Conservation (phyloP, 169 alveolate species). For the Cryptosporidium muris region DNA sequence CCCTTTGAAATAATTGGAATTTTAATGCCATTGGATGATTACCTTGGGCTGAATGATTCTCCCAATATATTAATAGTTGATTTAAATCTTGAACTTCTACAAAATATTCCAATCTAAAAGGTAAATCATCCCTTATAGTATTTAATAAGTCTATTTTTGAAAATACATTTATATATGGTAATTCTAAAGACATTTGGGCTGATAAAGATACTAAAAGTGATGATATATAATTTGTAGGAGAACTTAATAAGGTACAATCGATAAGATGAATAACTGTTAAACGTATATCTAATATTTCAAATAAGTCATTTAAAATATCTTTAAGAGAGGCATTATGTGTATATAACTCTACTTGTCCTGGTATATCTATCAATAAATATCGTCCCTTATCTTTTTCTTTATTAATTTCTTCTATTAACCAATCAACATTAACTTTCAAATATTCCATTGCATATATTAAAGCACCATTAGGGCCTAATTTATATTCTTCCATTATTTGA, state of each 20-base stretch:
- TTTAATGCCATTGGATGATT: slow-evolving; percentile 72
- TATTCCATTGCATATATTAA: slow-evolving; percentile 93
- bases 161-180: slow-evolving; percentile 93
- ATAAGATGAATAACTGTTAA: slow-evolving; percentile 84
- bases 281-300: slow-evolving; percentile 77
- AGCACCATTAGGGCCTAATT: slow-evolving; percentile 96
- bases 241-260: slow-evolving; percentile 84
- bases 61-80: slow-evolving; percentile 41
- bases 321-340: slow-evolving; percentile 91
- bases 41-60: slow-evolving; percentile 28
- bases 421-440: slow-evolving; percentile 88
- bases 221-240: slow-evolving; percentile 85
- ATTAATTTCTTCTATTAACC: slow-evolving; percentile 81
- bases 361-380: slow-evolving; percentile 93
- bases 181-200: slow-evolving; percentile 91
- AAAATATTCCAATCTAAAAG: slow-evolving; percentile 47
- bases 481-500: slow-evolving; percentile 85
- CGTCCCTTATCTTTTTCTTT: slow-evolving; percentile 75
- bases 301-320: slow-evolving; percentile 80
- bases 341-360: slow-evolving; percentile 96
- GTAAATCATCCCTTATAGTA: slow-evolving; percentile 79
- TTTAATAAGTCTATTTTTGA: slow-evolving; percentile 88
- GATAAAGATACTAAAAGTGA: slow-evolving; percentile 91
- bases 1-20: slow-evolving; percentile 74
- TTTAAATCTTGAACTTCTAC: slow-evolving; percentile 46